Evolutionary conservation across 2,329 filamentous ascomycete genomes (phyloP).

Genomic region (Epichloe typhina): DNA sequence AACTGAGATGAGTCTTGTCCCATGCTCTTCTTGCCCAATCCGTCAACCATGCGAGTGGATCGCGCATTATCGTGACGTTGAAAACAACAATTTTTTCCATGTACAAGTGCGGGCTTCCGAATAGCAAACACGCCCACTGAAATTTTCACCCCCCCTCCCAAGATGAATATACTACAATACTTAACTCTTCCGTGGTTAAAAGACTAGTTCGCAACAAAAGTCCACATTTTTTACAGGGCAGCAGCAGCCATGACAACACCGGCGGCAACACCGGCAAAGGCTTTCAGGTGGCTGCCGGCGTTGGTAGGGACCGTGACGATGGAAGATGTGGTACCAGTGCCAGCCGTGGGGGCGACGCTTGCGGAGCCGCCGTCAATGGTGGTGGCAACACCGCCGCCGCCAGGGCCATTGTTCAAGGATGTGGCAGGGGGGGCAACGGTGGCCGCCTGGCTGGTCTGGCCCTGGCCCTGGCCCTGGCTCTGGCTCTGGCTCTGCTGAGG

Average conservation of each 20-base stretch:
- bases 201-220: neutral
- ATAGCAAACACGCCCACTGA: neutral
- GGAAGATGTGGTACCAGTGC: neutral
- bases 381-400: slow-evolving; percentile 4
- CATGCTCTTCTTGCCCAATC: neutral
- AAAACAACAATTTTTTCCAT: neutral
- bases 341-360: neutral
- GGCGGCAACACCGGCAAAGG: slow-evolving; percentile 18
- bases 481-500: too few relatives aligned
- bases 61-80: neutral
- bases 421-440: too few relatives aligned
- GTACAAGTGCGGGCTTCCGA: neutral
- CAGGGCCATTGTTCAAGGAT: neutral
- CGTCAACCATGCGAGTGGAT: neutral
- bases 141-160: neutral
- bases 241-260: slow-evolving; percentile 18
- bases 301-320: slow-evolving; percentile 1
- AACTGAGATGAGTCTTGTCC: neutral
- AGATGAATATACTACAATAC: neutral
- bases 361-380: neutral
- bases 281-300: slow-evolving; percentile 15
- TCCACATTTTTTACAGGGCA: slow-evolving; percentile 14
- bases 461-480: too few relatives aligned
- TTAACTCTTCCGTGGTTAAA: neutral
- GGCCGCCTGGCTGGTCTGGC: too few relatives aligned